A percentile compares a stretch with the other conserved stretches of the same genome.
These are phyloP conservation scores for Mollisia scopiformis DNA, from an alignment of 2,329 filamentous ascomycete species.

Conservation along the genomic window DNA sequence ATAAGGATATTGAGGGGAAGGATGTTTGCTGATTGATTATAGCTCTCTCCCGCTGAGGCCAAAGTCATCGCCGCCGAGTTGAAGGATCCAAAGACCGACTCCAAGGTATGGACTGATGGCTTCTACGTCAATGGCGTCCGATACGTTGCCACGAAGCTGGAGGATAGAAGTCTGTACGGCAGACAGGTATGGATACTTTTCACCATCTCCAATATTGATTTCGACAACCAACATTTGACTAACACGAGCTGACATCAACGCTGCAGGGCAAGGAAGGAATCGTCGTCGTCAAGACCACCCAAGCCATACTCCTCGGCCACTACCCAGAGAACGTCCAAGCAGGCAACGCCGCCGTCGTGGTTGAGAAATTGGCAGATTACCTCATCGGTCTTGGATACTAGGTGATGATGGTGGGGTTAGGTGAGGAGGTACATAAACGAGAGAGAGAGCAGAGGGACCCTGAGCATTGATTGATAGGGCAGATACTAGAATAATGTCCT, in stretches of 20 bases:
- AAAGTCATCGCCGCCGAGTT: constrained; percentile 60
- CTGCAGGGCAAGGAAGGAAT: constrained; percentile 77
- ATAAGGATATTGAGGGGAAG: not conserved
- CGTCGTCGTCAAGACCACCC: constrained; percentile 81
- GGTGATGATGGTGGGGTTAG: constrained; percentile 5
- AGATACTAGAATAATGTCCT: constrained; percentile 35
- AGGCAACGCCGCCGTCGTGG: constrained; percentile 75
- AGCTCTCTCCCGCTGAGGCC: constrained; percentile 63
- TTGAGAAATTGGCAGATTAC: constrained; percentile 87
- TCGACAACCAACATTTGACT: not conserved
- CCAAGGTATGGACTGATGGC: constrained; percentile 69
- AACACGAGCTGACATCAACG: constrained; percentile 7
- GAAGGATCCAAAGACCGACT: constrained; percentile 49
- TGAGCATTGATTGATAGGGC: constrained; percentile 27
- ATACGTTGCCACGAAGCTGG: constrained; percentile 76
- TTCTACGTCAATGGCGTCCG: constrained; percentile 76
- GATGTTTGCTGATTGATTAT: constrained; percentile 35
- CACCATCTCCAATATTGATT: not conserved
- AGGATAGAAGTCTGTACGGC: constrained; percentile 80
- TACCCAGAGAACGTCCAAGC: constrained; percentile 76
- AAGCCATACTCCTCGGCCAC: constrained; percentile 87
- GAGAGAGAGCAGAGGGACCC: constrained; percentile 4
- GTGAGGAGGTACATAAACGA: constrained; percentile 24
- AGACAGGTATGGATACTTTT: constrained; percentile 68
- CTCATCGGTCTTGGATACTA: constrained; percentile 74